Evolutionary conservation across 805 yeast species (phyloP).

Genomic region (Schizosaccharomyces octosporus): DNA sequence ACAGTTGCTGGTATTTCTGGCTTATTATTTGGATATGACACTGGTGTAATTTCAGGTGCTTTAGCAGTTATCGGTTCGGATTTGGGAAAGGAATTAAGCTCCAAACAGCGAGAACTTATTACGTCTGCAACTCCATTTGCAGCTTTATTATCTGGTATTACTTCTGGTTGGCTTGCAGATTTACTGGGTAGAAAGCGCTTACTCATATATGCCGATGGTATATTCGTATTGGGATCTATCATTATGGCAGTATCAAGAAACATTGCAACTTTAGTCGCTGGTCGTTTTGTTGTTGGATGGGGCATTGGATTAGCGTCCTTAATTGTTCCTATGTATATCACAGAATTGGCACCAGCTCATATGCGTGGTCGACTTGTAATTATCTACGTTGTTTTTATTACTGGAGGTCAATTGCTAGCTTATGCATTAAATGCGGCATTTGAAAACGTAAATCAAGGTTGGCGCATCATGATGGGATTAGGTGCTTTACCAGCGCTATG

Average conservation of each 20-base stretch:
- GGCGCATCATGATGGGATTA: constrained; percentile 78
- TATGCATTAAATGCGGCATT: constrained; percentile 80
- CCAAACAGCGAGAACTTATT: constrained; percentile 65
- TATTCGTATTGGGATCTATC: constrained; percentile 62
- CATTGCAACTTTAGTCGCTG: constrained; percentile 60
- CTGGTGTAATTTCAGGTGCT: constrained; percentile 87
- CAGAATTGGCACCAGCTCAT: constrained; percentile 60
- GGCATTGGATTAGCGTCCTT: constrained; percentile 37
- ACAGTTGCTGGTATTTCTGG: constrained; percentile 60
- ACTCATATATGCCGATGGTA: constrained; percentile 49
- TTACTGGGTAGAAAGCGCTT: constrained; percentile 60
- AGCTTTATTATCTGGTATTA: constrained; percentile 51
- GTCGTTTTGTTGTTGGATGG: constrained; percentile 32
- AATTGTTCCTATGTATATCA: constrained; percentile 37
- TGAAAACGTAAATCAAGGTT: constrained; percentile 47
- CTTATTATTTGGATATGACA: constrained; percentile 88
- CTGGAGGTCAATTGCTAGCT: constrained; percentile 84
- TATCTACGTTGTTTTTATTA: constrained; percentile 62
- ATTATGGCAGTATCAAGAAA: constrained; percentile 57
- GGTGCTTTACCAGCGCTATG: constrained; percentile 72
- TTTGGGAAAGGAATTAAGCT: constrained; percentile 30
- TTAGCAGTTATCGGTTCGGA: constrained; percentile 63
- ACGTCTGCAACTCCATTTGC: constrained; percentile 88
- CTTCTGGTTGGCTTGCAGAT: constrained; percentile 66
- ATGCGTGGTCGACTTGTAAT: constrained; percentile 23